phyloP scores from a whole-genome alignment of 2,329 filamentous ascomycete species.

The Hypoxylon sp. region DNA sequence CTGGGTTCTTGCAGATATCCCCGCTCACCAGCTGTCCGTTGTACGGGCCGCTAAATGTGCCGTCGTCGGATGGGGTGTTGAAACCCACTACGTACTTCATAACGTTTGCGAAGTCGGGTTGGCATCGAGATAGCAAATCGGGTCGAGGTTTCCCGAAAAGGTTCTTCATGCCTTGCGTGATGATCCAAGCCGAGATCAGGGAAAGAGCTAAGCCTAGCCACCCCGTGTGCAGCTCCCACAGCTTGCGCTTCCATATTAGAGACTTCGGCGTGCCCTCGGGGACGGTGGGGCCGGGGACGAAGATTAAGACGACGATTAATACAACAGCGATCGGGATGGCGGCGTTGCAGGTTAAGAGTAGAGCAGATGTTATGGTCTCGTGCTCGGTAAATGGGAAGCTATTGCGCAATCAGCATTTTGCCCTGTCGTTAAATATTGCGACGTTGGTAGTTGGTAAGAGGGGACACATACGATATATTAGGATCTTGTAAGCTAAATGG shows the following conservation, averaged over 20 bases:
- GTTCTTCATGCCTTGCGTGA: conserved; percentile 88
- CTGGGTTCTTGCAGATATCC: conserved; percentile 75
- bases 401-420: conserved; percentile 12
- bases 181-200: conserved; percentile 76
- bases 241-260: conserved; percentile 78
- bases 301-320: conserved; percentile 69
- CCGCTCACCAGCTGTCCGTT: conserved; percentile 77
- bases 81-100: conserved; percentile 66
- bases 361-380: conserved; percentile 75
- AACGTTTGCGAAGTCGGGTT: conserved; percentile 75
- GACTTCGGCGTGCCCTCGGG: conserved; percentile 67
- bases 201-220: conserved; percentile 83
- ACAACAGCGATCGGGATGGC: conserved; percentile 74
- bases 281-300: conserved; percentile 77
- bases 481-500: conserved; percentile 78
- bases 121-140: conserved; percentile 81
- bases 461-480: conserved; percentile 70
- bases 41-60: conserved; percentile 50
- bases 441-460: conserved; percentile 6
- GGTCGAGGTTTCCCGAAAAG: conserved; percentile 76
- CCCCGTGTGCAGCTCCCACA: conserved; percentile 90
- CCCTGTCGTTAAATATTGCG: background rate
- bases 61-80: conserved; percentile 31
- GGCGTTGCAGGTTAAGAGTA: conserved; percentile 71
- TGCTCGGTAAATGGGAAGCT: conserved; percentile 74